Evolutionary conservation across 495 filamentous ascomycete genomes (phyloP), one percentile per base, ranked within the genome.

Genomic region (Thermochaetoides thermophila): DNA sequence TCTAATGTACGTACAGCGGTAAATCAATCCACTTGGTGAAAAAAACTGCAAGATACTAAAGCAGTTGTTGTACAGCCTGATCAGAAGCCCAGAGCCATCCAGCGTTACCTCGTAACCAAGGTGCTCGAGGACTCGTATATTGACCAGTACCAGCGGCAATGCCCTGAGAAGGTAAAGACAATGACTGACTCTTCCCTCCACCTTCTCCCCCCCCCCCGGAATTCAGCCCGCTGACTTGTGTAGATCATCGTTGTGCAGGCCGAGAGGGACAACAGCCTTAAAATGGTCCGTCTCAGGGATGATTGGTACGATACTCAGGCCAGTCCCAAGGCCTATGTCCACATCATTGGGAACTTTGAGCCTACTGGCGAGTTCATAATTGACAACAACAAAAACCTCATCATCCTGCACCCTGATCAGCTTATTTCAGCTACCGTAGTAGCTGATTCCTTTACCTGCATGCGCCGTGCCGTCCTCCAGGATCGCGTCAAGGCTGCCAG

Each of bases 391-490:
- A 61, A 77, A 33, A 81, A 92, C 45, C 79, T 94, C 61, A 58
- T 97, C 23, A 87, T 97, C 43, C 64, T 97, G 9, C 84, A 97
- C 50, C 89, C 89, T 2, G 89, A 97, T 54, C 86, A 94, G 57
- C 70, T 97, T 15, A 77, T 97, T 32, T 95, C 89, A 8, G 78
- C 87, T 2, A 94, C 86, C 6, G 80, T 87, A 7, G 78, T 97
- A 20, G 89, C 81, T 22, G 89, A 97, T 49, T 91, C 89, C 0
- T 86, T 94, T 47, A 74, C 72, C 25, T 97, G 89, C 48, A 73
- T 75, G 40, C 75, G 89, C 9, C 78, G 85, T 33, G 84, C 89
- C 17, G 84, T 94, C 2, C 72, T 97, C 20, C 84, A 95, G 48
- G 86, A 95, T 48, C 74, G 89, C 28, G 78, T 95, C 49, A 96